These are phyloP conservation scores for Fonsecaea pedrosoi DNA, from an alignment of 2,329 filamentous ascomycete genomes.

Conservation along the genomic window DNA sequence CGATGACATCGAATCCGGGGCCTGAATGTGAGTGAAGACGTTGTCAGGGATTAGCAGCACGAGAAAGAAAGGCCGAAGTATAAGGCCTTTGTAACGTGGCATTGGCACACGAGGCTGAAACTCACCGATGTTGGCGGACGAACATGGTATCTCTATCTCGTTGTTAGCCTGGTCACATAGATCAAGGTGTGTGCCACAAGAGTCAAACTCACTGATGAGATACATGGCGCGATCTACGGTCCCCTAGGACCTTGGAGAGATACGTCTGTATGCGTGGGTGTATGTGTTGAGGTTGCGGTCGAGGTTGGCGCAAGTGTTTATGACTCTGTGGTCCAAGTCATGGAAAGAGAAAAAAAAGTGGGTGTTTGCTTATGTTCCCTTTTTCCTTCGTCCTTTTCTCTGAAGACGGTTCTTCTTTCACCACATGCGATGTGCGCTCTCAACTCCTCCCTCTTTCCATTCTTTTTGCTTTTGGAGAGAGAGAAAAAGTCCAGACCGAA, in stretches of 20 bases:
- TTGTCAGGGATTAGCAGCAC: background rate
- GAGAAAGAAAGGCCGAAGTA: background rate
- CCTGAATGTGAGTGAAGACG: constrained; percentile 45
- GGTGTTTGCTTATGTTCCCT: too few relatives aligned
- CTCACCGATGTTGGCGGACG: constrained; percentile 88
- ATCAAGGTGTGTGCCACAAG: background rate
- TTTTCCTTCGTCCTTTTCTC: too few relatives aligned
- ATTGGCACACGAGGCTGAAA: constrained; percentile 2
- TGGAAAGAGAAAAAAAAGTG: too few relatives aligned
- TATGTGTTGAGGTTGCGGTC: background rate
- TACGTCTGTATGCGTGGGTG: background rate
- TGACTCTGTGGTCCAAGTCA: too few relatives aligned
- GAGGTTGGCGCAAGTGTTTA: too few relatives aligned
- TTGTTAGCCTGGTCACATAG: background rate
- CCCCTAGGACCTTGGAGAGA: background rate
- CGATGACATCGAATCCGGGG: constrained; percentile 95
- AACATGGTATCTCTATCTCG: constrained; percentile 67
- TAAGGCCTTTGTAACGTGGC: background rate
- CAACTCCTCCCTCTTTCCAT: too few relatives aligned
- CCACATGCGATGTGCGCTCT: too few relatives aligned
- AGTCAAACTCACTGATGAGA: constrained; percentile 36
- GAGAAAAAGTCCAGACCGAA: too few relatives aligned
- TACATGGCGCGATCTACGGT: constrained; percentile 24
- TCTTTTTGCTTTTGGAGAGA: too few relatives aligned
- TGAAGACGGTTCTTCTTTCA: too few relatives aligned